Evolutionary conservation across 2,329 filamentous ascomycete species (phyloP).

Genomic region (Hypoxylon sp.): DNA sequence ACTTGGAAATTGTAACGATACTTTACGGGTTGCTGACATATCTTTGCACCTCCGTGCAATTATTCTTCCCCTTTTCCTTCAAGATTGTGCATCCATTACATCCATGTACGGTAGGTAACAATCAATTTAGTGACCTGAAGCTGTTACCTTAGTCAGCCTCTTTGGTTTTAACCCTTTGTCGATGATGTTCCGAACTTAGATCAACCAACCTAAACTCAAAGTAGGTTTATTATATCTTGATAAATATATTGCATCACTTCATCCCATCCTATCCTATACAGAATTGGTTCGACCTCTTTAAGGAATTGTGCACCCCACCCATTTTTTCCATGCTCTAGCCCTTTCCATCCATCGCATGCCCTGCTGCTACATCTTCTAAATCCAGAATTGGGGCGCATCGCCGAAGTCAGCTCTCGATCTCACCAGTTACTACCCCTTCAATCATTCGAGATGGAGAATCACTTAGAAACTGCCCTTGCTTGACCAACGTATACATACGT

Average conservation of each 20-base stretch:
- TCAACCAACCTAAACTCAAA: constrained; percentile 14
- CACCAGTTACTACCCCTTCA: constrained; percentile 2
- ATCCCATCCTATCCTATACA: not conserved
- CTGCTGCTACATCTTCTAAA: constrained; percentile 7
- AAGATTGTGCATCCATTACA: no score
- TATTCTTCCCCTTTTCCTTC: not conserved
- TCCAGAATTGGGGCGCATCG: constrained; percentile 10
- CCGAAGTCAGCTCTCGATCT: constrained; percentile 15
- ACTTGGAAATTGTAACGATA: constrained; percentile 2
- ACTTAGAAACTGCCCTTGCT: constrained; percentile 27
- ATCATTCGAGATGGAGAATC: constrained; percentile 31
- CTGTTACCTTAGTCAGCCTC: constrained; percentile 16
- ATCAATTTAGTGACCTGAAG: not conserved
- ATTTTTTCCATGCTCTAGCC: constrained; percentile 23
- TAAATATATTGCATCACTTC: constrained; percentile 42
- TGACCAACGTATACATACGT: constrained; percentile 28
- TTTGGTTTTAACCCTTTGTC: not conserved
- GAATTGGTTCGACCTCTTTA: constrained; percentile 12
- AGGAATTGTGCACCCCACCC: constrained; percentile 25
- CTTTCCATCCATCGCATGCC: constrained; percentile 16
- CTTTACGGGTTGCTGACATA: constrained; percentile 6
- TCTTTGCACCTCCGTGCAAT: not conserved
- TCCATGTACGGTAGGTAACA: no score
- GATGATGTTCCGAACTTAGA: not conserved
- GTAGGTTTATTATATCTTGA: constrained; percentile 25